Evolutionary conservation across 129 eudicot species (phyloP), one percentile per base, ranked within the genome.

Genomic region (Solidago caesia): DNA sequence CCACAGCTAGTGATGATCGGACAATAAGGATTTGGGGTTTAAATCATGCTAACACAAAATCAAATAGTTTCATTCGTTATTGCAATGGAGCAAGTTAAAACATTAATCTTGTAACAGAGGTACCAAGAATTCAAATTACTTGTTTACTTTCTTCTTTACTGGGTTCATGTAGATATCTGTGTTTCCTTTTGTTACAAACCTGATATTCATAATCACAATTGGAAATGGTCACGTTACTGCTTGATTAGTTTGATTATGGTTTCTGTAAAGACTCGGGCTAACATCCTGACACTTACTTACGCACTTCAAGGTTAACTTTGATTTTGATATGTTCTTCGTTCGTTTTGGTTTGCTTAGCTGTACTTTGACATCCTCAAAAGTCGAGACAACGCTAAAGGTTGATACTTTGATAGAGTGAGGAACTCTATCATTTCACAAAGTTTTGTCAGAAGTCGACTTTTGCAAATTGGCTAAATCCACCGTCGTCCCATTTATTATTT

Each of bases 11-110:
- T 75, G 96, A 91, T 73, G 97, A 91, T 67, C 90, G 87, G 45
- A 86, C 96, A 6, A 85, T 91, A 41, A 82, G 98, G 10, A 77
- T 89, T 57, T 92, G 98, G 98, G 96, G 98, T 21, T 64, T 91
- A 74, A 72, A 85, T 79, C 84, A 77, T 66, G 70, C 51, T 4
- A 70, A 84, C 48, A n/a, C 75, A 75, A 84, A 80, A 56, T 71
- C 67, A 55, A 74, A 77, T 78, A 83, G 87, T 74, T 85, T 86
- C 46, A 46, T 77, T 44, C 78, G 42, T 63, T 70, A 79, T 71
- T 83, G 86, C 89, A 89, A 89, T 76, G 93, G 97, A 33, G 64
- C 81, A 27, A 75, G 71, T 76, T 79, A 77, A 71, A 47, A 68
- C 47, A 44, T 44, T 42, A 15, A 47, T 29, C 48, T 29, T 21